A percentile compares a stretch with the other conserved stretches of the same genome.
phyloP scores from a whole-genome alignment of 352 stramenopile genomes.

The Globisporangium sylvaticum region DNA sequence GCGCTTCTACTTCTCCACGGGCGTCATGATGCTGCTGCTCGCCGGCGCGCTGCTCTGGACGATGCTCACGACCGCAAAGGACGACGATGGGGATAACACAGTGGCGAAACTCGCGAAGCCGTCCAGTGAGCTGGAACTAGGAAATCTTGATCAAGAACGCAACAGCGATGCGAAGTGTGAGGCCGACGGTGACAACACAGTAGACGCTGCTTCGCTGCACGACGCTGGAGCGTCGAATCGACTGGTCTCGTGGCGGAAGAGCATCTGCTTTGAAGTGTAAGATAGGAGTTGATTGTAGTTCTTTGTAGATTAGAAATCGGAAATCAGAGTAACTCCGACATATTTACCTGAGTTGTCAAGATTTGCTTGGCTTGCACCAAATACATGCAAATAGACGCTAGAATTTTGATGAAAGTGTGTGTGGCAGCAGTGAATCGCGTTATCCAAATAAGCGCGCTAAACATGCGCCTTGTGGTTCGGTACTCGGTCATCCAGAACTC shows the following conservation, averaged over 20 bases:
- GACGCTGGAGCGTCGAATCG: background rate
- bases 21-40: conserved; percentile 28
- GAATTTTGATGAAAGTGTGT: too few relatives aligned
- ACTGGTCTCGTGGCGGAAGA: conserved; percentile 18
- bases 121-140: background rate
- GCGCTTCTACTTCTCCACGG: conserved; percentile 29
- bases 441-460: too few relatives aligned
- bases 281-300: conserved; percentile 8
- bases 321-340: background rate
- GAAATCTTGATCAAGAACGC: background rate
- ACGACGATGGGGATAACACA: conserved; percentile 15
- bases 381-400: background rate
- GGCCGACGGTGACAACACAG: background rate
- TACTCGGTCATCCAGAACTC: too few relatives aligned
- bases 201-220: background rate
- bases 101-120: conserved; percentile 1
- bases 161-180: background rate
- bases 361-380: background rate
- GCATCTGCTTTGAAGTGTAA: conserved; percentile 36
- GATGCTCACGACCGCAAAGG: conserved; percentile 23
- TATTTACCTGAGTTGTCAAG: background rate
- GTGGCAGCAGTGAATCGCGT: too few relatives aligned
- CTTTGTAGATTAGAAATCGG: background rate
- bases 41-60: conserved; percentile 34
- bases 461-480: too few relatives aligned